Conservation (phyloP, 495 filamentous ascomycete genomes). For the Chaetomidium leptoderma region DNA sequence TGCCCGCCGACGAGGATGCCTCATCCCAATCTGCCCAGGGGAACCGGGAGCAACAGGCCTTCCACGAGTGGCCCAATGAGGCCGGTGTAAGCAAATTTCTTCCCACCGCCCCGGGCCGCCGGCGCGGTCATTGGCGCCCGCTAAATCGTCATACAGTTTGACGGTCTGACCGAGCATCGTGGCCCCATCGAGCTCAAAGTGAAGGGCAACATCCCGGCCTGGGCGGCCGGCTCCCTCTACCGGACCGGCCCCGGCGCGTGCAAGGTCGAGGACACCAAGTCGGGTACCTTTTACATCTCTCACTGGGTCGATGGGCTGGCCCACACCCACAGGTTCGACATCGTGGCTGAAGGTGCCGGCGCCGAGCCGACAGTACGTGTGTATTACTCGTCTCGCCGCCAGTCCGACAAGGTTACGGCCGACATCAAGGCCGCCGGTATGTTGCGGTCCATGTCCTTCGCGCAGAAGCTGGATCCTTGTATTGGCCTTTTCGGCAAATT, state of each 20-base stretch:
- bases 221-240: slow-evolving; percentile 58
- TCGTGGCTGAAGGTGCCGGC: slow-evolving; percentile 35
- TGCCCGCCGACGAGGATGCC: slow-evolving; percentile 7
- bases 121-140: not conserved
- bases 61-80: slow-evolving; percentile 42
- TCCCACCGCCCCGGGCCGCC: not conserved
- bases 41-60: slow-evolving; percentile 14
- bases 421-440: slow-evolving; percentile 51
- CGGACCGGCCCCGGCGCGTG: slow-evolving; percentile 66
- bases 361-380: slow-evolving; percentile 40
- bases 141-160: slow-evolving; percentile 34
- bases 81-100: slow-evolving; percentile 35
- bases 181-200: slow-evolving; percentile 41
- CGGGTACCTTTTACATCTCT: slow-evolving; percentile 49
- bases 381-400: slow-evolving; percentile 67
- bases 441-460: slow-evolving; percentile 52
- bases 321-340: slow-evolving; percentile 71
- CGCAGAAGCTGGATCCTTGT: slow-evolving; percentile 63
- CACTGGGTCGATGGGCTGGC: slow-evolving; percentile 83
- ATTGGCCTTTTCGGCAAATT: slow-evolving; percentile 62
- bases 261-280: slow-evolving; percentile 52
- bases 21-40: not conserved
- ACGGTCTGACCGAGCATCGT: slow-evolving; percentile 43
- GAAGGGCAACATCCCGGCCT: slow-evolving; percentile 41
- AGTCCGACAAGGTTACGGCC: slow-evolving; percentile 54